Evolutionary conservation across 1,284 basidiomycete species (phyloP).

Genomic region (Megacollybia platyphylla): DNA sequence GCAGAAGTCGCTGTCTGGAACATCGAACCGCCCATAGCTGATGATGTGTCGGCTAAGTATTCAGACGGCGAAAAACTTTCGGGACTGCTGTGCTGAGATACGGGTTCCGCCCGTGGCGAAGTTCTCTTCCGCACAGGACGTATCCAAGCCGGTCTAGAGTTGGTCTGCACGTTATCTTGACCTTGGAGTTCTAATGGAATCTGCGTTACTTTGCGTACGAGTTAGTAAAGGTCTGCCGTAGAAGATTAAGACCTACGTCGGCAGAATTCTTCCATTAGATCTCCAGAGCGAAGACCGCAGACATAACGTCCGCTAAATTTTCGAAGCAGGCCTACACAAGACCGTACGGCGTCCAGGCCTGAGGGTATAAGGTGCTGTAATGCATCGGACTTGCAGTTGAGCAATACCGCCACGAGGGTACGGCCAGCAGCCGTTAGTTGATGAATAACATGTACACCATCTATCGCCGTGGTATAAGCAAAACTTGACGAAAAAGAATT

Average conservation of each 20-base stretch:
- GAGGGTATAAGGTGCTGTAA: constrained; percentile 66
- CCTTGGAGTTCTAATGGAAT: constrained; percentile 66
- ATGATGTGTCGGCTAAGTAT: constrained; percentile 34
- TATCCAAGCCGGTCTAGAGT: constrained; percentile 69
- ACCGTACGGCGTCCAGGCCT: constrained; percentile 71
- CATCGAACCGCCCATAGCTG: constrained; percentile 9
- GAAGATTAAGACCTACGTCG: constrained; percentile 44
- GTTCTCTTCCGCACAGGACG: constrained; percentile 74
- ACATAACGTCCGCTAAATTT: constrained; percentile 75
- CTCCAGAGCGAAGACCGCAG: constrained; percentile 77
- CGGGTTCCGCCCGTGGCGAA: constrained; percentile 14
- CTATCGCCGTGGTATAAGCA: constrained; percentile 21
- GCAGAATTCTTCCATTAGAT: constrained; percentile 88
- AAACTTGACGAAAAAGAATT: constrained; percentile 7
- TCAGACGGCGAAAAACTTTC: constrained; percentile 53
- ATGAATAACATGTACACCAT: constrained; percentile 88
- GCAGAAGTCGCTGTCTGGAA: constrained; percentile 10
- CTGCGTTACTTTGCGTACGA: constrained; percentile 51
- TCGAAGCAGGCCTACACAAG: constrained; percentile 71
- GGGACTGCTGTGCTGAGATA: constrained; percentile 29
- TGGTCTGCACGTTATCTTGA: constrained; percentile 38
- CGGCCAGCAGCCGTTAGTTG: constrained; percentile 88
- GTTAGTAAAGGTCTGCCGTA: constrained; percentile 7
- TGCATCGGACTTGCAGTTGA: constrained; percentile 63
- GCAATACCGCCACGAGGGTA: constrained; percentile 71